Conservation (phyloP, 345 rosid species). For the Lepidium sativum region DNA sequence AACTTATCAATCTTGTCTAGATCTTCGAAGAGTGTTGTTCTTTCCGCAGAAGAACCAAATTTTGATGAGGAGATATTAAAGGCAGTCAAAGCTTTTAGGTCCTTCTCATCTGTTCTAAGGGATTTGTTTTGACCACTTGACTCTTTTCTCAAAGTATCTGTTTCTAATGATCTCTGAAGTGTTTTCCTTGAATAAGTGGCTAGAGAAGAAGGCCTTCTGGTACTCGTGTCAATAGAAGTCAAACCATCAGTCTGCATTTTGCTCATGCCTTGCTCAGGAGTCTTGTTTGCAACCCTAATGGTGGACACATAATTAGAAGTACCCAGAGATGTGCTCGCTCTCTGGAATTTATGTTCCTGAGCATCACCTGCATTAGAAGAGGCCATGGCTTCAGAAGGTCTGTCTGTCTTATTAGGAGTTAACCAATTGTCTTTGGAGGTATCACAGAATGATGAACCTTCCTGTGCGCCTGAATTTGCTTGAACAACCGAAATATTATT, state of each 20-base stretch:
- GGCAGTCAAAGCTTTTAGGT: slow-evolving; percentile 5
- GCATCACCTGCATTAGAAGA: slow-evolving; percentile 14
- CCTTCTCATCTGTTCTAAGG: slow-evolving; percentile 13
- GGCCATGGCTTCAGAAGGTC: slow-evolving; percentile 23
- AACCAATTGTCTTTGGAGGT: slow-evolving; percentile 22
- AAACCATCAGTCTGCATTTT: slow-evolving; percentile 7
- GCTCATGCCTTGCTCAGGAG: slow-evolving; percentile 15
- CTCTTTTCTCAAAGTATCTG: slow-evolving; percentile 29
- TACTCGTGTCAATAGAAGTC: slow-evolving; percentile 25
- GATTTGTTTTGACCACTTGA: slow-evolving; percentile 24
- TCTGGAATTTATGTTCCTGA: slow-evolving; percentile 19
- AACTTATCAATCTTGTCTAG: slow-evolving; percentile 24
- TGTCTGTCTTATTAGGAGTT: slow-evolving; percentile 27
- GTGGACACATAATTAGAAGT: background rate
- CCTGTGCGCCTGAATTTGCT: slow-evolving; percentile 13
- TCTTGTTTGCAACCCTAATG: background rate
- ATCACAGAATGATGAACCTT: slow-evolving; percentile 21
- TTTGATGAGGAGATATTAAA: slow-evolving; percentile 23
- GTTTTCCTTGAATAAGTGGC: slow-evolving; percentile 49
- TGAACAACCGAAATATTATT: slow-evolving; percentile 17
- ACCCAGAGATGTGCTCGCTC: background rate
- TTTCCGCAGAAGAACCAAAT: slow-evolving; percentile 21
- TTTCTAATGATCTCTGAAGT: slow-evolving; percentile 28
- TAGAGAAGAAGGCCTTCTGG: slow-evolving; percentile 23
- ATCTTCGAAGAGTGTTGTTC: slow-evolving; percentile 19